These are phyloP conservation scores for Thielaviopsis ethacetica DNA, from an alignment of 2,329 filamentous ascomycete species.

Conservation along the genomic window DNA sequence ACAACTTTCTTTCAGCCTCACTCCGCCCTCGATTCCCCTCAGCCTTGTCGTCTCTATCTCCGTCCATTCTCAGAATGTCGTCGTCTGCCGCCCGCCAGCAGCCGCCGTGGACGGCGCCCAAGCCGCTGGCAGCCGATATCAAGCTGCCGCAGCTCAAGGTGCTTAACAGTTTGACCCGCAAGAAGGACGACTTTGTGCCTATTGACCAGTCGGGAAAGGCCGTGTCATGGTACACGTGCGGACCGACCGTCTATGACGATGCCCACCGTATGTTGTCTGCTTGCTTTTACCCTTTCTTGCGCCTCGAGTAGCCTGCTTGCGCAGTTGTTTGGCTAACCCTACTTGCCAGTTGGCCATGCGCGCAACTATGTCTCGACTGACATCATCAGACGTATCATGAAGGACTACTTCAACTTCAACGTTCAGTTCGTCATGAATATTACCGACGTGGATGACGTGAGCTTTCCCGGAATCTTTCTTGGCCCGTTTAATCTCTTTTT, in stretches of 20 bases:
- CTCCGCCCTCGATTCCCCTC: background rate
- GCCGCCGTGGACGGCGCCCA: slow-evolving; percentile 10
- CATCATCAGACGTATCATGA: slow-evolving; percentile 67
- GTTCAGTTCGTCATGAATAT: slow-evolving; percentile 89
- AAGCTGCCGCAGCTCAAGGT: slow-evolving; percentile 11
- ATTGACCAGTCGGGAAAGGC: slow-evolving; percentile 11
- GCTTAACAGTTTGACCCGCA: slow-evolving; percentile 11
- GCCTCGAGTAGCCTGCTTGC: background rate
- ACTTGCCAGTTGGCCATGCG: slow-evolving; percentile 47
- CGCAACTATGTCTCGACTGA: slow-evolving; percentile 85
- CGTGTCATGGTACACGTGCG: slow-evolving; percentile 51
- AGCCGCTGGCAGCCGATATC: slow-evolving; percentile 2
- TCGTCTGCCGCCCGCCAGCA: slow-evolving; percentile 10
- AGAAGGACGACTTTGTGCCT: slow-evolving; percentile 12
- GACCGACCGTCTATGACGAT: slow-evolving; percentile 73
- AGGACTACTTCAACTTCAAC: slow-evolving; percentile 68
- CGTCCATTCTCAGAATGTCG: slow-evolving; percentile 5
- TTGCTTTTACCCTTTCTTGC: background rate
- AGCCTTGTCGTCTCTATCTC: background rate
- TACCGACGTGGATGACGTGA: slow-evolving; percentile 60
- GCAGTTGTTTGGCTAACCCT: background rate
- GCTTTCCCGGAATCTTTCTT: background rate
- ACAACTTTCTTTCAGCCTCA: background rate
- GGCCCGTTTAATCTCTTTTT: background rate
- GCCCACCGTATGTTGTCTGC: slow-evolving; percentile 32